Conservation (phyloP, 495 filamentous ascomycete genomes). For the Parachaetomium inaequale region DNA sequence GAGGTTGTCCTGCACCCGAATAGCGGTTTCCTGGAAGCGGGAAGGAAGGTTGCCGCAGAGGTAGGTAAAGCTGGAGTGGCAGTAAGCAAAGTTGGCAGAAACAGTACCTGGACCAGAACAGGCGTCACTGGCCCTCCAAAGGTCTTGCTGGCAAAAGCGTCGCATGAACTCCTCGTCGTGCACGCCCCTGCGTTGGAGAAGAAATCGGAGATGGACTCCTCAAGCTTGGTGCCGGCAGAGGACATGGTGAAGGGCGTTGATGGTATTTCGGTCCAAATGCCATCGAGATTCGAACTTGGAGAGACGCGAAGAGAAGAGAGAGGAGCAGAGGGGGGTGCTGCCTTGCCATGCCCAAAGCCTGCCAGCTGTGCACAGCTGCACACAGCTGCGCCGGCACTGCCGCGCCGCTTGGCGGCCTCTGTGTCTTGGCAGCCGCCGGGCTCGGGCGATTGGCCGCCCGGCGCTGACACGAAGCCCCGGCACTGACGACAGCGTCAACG, state of each 20-base stretch:
- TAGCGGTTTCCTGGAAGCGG: neutral
- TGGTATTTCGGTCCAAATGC: too few species aligned
- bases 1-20: neutral
- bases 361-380: too few species aligned
- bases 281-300: too few species aligned
- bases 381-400: too few species aligned
- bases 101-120: neutral
- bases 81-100: neutral
- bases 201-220: neutral
- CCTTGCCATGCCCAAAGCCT: too few species aligned
- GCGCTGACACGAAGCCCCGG: neutral
- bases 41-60: neutral
- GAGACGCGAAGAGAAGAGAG: too few species aligned
- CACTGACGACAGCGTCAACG: constrained; percentile 11
- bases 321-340: too few species aligned
- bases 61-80: neutral
- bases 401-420: neutral
- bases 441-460: neutral
- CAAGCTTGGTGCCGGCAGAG: neutral
- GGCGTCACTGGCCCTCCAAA: neutral
- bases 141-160: neutral
- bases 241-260: too few species aligned
- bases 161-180: neutral
- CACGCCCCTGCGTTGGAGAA: neutral
- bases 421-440: too few species aligned